Conservation (phyloP, 2,329 filamentous ascomycete species). For the Aspergillus calidoustus region DNA sequence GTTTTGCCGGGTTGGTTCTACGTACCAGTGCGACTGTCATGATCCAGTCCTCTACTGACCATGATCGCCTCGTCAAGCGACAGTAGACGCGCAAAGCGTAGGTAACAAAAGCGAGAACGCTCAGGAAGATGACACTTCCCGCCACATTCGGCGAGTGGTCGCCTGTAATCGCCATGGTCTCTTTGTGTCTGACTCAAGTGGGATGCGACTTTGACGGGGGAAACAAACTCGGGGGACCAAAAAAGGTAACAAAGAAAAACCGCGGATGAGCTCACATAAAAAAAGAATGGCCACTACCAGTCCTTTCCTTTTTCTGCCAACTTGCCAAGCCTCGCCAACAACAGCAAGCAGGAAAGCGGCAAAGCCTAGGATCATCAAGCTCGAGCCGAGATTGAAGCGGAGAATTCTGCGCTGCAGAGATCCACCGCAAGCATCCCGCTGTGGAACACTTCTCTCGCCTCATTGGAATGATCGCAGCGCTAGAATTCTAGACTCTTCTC, state of each 20-base stretch:
- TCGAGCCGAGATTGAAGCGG: neutral
- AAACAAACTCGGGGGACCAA: neutral
- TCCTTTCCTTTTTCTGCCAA: neutral
- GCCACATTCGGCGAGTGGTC: slow-evolving; percentile 27
- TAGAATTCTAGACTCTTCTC: neutral
- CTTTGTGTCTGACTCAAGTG: too few species aligned
- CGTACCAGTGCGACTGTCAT: slow-evolving; percentile 30
- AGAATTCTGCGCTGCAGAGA: neutral
- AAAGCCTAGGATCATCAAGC: neutral
- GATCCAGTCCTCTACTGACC: slow-evolving; percentile 31
- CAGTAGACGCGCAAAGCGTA: slow-evolving; percentile 27
- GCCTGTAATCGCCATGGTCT: slow-evolving; percentile 25
- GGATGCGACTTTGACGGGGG: too few species aligned
- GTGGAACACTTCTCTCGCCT: neutral
- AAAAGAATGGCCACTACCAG: neutral
- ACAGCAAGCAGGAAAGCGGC: too few species aligned
- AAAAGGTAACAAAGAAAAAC: neutral
- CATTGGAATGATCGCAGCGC: neutral
- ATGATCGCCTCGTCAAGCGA: slow-evolving; percentile 25
- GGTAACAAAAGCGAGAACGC: slow-evolving; percentile 23
- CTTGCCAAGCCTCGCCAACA: neutral
- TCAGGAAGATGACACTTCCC: slow-evolving; percentile 28
- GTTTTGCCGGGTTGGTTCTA: neutral
- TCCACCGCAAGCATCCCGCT: neutral
- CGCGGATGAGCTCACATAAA: neutral